Evolutionary conservation across 2,329 filamentous ascomycete species (phyloP), one percentile per base, ranked within the genome.

Genomic region (Penicillium polonicum): DNA sequence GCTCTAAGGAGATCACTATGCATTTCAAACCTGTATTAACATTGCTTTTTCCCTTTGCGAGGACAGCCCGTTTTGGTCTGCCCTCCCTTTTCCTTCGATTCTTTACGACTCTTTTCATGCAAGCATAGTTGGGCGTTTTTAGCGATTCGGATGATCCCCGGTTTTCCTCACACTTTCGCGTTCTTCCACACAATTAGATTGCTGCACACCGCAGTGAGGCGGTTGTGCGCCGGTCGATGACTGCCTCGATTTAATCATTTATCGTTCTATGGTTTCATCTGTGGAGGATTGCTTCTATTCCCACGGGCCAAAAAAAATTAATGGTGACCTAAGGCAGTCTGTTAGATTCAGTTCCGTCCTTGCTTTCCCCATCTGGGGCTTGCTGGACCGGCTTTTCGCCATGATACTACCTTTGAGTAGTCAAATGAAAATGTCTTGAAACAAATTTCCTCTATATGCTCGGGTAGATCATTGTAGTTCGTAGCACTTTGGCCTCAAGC

Each of bases 121-220:
- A 72, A 73, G 74, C 74, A 77, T 77, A 75, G 64, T 72, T 71
- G 60, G 75, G 75, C 73, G 75, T 78, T 77, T 33, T 56, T 76
- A 77, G 75, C 75, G 75, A 76, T 68, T 71, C 62, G 68, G 65
- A 57, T 60, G 60, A 70, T 67, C 57, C 60, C 61, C 62, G 61
- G 65, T 66, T 62, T 63, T 45, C 65, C 65, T 60, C 46, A 59
- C 52, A 48, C 50, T 62, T 61, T 65, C 65, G 49, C 59, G 58
- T 65, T 54, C 64, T 68, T 70, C 72, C 65, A 72, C 66, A 72
- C 49, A 52, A 64, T 72, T 75, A 74, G 71, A 75, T 72, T 74
- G 72, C 73, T 70, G 71, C 71, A 71, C 70, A 66, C 70, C 70
- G 73, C 74, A 72, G 65, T 69, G 72, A 68, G 72, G 73, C 69